A percentile compares a stretch with the other conserved stretches of the same genome.
phyloP scores from a whole-genome alignment of 2,329 filamentous ascomycete genomes.

The Metarhizium album region DNA sequence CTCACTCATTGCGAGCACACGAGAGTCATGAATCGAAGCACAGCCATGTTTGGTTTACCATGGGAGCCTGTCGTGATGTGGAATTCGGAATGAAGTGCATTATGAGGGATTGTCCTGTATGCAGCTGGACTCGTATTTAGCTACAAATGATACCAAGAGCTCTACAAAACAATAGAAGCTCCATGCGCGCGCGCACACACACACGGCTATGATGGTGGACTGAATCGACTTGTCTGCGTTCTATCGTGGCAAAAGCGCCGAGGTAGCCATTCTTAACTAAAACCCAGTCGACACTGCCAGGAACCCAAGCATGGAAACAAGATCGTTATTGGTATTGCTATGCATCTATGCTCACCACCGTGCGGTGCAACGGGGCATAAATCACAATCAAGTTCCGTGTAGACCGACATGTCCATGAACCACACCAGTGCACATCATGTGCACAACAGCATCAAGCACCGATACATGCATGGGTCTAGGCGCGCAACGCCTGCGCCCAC shows the following conservation, averaged over 20 bases:
- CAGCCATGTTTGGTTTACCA: neutral
- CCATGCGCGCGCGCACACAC: too few species aligned
- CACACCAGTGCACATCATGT: neutral
- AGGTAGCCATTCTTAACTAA: too few species aligned
- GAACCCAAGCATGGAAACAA: too few species aligned
- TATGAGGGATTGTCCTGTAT: neutral
- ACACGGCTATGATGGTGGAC: too few species aligned
- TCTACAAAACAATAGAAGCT: neutral
- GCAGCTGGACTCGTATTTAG: neutral
- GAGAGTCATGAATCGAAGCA: neutral
- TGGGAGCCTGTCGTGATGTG: neutral
- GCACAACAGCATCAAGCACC: neutral
- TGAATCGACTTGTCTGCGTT: too few species aligned
- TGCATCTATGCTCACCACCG: too few species aligned
- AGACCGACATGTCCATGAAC: neutral
- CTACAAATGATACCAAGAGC: neutral
- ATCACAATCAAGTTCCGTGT: too few species aligned
- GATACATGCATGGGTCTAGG: constrained; percentile 27
- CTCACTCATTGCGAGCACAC: constrained; percentile 3
- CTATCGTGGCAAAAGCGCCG: too few species aligned
- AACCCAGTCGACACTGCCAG: too few species aligned
- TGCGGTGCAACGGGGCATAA: too few species aligned
- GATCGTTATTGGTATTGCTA: too few species aligned
- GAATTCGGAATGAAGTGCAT: neutral
- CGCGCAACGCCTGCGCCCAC: constrained; percentile 81